Evolutionary conservation across 495 filamentous ascomycete species (phyloP).

Genomic region (Neurospora sp.): DNA sequence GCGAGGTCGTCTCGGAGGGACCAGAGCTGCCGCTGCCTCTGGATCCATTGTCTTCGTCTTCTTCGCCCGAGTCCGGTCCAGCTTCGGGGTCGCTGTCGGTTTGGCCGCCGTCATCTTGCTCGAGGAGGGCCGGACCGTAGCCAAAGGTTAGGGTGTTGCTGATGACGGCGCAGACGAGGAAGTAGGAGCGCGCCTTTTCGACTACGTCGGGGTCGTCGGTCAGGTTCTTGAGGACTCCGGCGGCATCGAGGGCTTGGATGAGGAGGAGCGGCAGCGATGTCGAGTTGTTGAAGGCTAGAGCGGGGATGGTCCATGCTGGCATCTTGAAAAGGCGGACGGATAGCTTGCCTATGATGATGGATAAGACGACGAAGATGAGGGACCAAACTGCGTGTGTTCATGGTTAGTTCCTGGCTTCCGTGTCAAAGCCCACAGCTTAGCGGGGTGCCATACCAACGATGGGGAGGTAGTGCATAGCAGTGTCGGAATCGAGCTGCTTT

Average conservation of each 20-base stretch:
- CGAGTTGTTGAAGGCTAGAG: constrained; percentile 70
- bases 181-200: constrained; percentile 59
- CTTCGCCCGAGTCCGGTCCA: constrained; percentile 16
- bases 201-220: constrained; percentile 44
- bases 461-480: constrained; percentile 43
- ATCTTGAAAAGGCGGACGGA: constrained; percentile 31
- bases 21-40: background rate
- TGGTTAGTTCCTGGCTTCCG: no score
- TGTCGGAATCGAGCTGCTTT: constrained; percentile 48
- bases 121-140: constrained; percentile 51
- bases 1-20: constrained; percentile 13
- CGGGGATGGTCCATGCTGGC: constrained; percentile 56
- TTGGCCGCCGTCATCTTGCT: constrained; percentile 24
- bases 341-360: constrained; percentile 32
- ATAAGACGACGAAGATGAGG: constrained; percentile 33
- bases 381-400: constrained; percentile 15
- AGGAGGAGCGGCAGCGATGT: constrained; percentile 61
- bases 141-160: constrained; percentile 43
- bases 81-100: constrained; percentile 14
- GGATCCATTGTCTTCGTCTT: background rate
- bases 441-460: constrained; percentile 13
- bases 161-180: constrained; percentile 47
- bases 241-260: constrained; percentile 52
- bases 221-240: constrained; percentile 50
- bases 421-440: no score